Evolutionary conservation across 495 filamentous ascomycete species (phyloP).

Genomic region (Xylaria acuta): DNA sequence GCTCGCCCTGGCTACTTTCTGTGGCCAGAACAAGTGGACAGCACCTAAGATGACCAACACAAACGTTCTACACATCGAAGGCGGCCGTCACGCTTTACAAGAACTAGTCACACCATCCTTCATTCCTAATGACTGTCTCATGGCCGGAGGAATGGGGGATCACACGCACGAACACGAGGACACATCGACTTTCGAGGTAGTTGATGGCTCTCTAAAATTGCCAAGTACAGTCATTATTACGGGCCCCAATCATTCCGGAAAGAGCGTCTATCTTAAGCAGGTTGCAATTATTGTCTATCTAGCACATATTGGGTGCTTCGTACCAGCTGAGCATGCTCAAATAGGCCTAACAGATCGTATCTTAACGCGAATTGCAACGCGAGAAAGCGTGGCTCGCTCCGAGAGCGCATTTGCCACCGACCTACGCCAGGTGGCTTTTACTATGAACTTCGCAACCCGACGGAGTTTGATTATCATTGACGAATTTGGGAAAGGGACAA

Average conservation of each 20-base stretch:
- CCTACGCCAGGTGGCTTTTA: conserved; percentile 83
- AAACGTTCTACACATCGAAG: conserved; percentile 78
- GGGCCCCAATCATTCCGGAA: conserved; percentile 95
- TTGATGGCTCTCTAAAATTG: conserved; percentile 21
- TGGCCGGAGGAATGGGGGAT: conserved; percentile 66
- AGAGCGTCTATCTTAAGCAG: conserved; percentile 96
- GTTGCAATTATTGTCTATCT: conserved; percentile 93
- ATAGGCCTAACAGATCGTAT: conserved; percentile 95
- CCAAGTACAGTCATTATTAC: conserved; percentile 86
- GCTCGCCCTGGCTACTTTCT: conserved; percentile 80
- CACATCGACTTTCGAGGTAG: not conserved
- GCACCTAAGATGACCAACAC: conserved; percentile 72
- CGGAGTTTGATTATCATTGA: conserved; percentile 85
- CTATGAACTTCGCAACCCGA: conserved; percentile 76
- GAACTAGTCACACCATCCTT: conserved; percentile 86
- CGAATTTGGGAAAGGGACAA: conserved; percentile 96
- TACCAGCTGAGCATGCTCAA: conserved; percentile 78
- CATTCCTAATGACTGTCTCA: conserved; percentile 78
- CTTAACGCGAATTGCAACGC: conserved; percentile 83
- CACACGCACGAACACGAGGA: conserved; percentile 26
- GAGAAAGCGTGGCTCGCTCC: conserved; percentile 81
- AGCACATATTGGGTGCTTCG: conserved; percentile 91
- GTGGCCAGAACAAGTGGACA: conserved; percentile 73
- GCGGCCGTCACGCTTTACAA: conserved; percentile 88
- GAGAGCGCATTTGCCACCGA: conserved; percentile 96